phyloP scores from a whole-genome alignment of 495 filamentous ascomycete genomes.

The Xylaria sp. region DNA sequence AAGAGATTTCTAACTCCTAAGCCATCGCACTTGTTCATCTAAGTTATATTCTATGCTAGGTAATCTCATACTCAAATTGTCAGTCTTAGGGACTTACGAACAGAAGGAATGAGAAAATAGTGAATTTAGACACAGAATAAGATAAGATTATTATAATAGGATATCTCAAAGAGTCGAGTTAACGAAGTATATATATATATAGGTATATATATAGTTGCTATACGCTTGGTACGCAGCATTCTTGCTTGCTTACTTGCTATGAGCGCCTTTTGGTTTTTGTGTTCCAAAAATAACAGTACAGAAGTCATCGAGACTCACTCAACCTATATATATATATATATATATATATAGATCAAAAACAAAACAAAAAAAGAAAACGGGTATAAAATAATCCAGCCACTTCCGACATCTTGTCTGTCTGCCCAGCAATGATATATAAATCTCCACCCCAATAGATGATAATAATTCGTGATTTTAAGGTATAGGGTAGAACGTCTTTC shows the following conservation, averaged over 20 bases:
- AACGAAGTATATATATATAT: not conserved
- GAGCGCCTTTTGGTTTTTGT: not conserved
- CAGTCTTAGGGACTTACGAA: not conserved
- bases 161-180: not conserved
- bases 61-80: not conserved
- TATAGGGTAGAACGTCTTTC: too few relatives aligned
- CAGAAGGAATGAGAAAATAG: not conserved
- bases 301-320: conserved; percentile 16
- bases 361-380: not conserved
- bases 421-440: conserved; percentile 18
- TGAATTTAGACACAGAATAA: too few relatives aligned
- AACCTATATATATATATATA: too few relatives aligned
- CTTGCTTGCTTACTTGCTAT: not conserved
- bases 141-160: too few relatives aligned
- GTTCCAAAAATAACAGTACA: too few relatives aligned
- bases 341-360: too few relatives aligned
- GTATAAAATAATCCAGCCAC: conserved; percentile 22
- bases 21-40: not conserved
- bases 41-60: not conserved
- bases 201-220: not conserved
- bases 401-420: not conserved
- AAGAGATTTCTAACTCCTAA: not conserved
- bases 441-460: not conserved
- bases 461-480: not conserved
- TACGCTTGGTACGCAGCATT: conserved; percentile 8